A percentile compares a stretch with the other conserved stretches of the same genome.
Conservation (phyloP, 192 early-diverging fungal species). For the Backusella circina region DNA sequence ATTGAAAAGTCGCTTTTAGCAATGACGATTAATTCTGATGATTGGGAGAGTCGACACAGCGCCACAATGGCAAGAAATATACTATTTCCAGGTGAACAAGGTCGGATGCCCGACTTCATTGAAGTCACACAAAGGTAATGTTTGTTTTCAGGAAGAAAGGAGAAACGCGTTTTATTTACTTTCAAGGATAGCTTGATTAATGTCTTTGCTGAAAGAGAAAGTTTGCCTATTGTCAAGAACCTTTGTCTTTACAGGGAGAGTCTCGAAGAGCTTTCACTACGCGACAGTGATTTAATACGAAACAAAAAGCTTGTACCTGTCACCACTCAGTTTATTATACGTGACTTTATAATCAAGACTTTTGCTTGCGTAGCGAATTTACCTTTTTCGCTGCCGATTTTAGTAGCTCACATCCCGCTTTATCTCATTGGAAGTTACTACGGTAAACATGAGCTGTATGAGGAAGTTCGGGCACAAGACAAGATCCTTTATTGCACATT, state of each 20-base stretch:
- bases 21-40: slow-evolving; percentile 43
- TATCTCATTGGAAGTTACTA: slow-evolving; percentile 36
- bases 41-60: slow-evolving; percentile 39
- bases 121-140: slow-evolving; percentile 43
- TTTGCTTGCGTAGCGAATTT: slow-evolving; percentile 24
- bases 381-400: slow-evolving; percentile 36
- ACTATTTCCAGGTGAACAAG: slow-evolving; percentile 34
- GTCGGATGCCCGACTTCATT: slow-evolving; percentile 33
- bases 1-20: slow-evolving; percentile 31
- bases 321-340: slow-evolving; percentile 3
- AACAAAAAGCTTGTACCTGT: slow-evolving; percentile 10
- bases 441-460: slow-evolving; percentile 34
- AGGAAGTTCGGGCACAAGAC: slow-evolving; percentile 42
- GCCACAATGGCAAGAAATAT: slow-evolving; percentile 34
- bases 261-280: slow-evolving; percentile 9
- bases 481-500: slow-evolving; percentile 39
- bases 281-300: slow-evolving; percentile 28
- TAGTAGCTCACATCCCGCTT: slow-evolving; percentile 35
- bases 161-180: background rate
- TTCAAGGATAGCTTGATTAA: slow-evolving; percentile 25
- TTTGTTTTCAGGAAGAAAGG: background rate
- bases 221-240: background rate
- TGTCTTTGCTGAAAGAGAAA: slow-evolving; percentile 3
- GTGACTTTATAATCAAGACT: slow-evolving; percentile 15
- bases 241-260: slow-evolving; percentile 13